Conservation (phyloP, 495 filamentous ascomycete species). For the Echria macrotheca region DNA sequence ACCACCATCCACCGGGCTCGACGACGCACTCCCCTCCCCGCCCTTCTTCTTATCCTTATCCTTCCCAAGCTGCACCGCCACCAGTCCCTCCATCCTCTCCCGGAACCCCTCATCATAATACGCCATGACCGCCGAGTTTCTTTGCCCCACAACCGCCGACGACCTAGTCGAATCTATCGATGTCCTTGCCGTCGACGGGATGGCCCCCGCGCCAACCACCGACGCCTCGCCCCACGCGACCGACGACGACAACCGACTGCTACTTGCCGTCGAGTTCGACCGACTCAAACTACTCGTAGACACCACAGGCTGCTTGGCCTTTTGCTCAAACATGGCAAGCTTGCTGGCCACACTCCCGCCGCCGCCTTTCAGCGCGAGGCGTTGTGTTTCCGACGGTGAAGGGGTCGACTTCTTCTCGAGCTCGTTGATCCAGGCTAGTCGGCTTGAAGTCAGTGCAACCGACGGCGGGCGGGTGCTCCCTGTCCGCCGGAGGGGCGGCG, state of each 20-base stretch:
- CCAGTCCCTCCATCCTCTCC: slow-evolving; percentile 3
- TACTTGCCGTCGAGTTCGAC: slow-evolving; percentile 4
- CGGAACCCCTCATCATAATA: slow-evolving; percentile 7
- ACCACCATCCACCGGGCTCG: no score
- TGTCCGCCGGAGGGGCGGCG: neutral
- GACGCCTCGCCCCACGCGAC: neutral
- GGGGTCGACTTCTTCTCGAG: neutral
- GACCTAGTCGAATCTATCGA: slow-evolving; percentile 2
- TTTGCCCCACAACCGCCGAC: no score
- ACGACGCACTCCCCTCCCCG: neutral
- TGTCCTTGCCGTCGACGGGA: slow-evolving; percentile 1
- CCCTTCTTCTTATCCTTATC: neutral
- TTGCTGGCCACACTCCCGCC: slow-evolving; percentile 1
- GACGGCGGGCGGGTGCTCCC: neutral
- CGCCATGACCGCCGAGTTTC: neutral
- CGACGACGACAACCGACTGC: neutral
- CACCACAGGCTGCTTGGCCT: neutral
- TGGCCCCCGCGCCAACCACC: neutral
- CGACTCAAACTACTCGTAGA: neutral
- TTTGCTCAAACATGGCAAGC: slow-evolving; percentile 5
- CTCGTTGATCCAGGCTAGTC: slow-evolving; percentile 1
- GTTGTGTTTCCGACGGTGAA: neutral
- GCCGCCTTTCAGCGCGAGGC: neutral
- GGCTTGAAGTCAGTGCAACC: neutral
- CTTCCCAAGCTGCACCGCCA: neutral